Conservation (phyloP, 352 stramenopile species). For the Albugo candida region DNA sequence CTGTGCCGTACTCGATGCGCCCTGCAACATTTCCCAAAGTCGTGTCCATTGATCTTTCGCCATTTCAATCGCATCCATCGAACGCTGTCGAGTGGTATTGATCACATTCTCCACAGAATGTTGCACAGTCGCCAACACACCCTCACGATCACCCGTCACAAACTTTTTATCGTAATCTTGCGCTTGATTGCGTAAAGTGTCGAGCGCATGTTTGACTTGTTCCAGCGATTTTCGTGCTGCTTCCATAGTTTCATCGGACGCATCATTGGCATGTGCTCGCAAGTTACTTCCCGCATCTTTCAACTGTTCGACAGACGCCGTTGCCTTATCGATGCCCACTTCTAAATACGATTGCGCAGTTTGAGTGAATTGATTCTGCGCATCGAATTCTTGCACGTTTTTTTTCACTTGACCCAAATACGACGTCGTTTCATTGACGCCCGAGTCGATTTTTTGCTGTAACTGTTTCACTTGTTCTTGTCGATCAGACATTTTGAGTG, state of each 20-base stretch:
- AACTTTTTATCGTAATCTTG: slow-evolving; percentile 43
- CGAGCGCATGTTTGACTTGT: slow-evolving; percentile 18
- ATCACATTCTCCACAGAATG: slow-evolving; percentile 9
- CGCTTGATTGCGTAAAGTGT: slow-evolving; percentile 24
- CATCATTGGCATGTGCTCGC: background rate
- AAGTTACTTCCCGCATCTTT: slow-evolving; percentile 3
- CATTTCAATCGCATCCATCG: slow-evolving; percentile 4
- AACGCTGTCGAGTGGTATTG: slow-evolving; percentile 1
- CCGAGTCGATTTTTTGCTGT: slow-evolving; percentile 30
- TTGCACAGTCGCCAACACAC: slow-evolving; percentile 1
- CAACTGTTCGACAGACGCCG: slow-evolving; percentile 17
- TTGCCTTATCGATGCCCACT: slow-evolving; percentile 14
- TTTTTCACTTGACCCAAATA: slow-evolving; percentile 39
- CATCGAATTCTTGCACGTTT: slow-evolving; percentile 29
- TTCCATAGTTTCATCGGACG: slow-evolving; percentile 17
- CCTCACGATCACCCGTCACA: slow-evolving; percentile 5
- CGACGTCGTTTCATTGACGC: slow-evolving; percentile 25
- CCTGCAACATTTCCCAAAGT: slow-evolving; percentile 21
- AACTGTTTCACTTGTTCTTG: slow-evolving; percentile 19
- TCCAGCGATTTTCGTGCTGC: slow-evolving; percentile 24
- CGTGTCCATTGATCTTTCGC: slow-evolving; percentile 15
- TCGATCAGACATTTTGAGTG: slow-evolving; percentile 4
- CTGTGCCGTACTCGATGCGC: slow-evolving; percentile 5
- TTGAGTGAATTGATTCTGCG: slow-evolving; percentile 20
- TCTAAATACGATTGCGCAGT: slow-evolving; percentile 26